phyloP scores from a whole-genome alignment of 805 yeast genomes.

The Spathaspora arborariae region DNA sequence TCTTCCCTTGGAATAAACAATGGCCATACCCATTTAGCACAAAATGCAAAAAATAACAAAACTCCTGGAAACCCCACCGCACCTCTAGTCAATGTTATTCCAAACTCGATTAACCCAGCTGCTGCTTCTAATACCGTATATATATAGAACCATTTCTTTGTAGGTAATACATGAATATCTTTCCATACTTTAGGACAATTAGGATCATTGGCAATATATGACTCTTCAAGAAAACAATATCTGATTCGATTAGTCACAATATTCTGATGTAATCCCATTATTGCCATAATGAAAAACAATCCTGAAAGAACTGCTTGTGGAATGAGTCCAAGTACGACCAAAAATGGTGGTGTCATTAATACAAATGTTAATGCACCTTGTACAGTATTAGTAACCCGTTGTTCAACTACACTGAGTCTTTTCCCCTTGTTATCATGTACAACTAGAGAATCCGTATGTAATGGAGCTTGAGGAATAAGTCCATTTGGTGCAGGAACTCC shows the following conservation, averaged over 20 bases:
- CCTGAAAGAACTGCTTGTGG: slow-evolving; percentile 96
- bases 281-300: slow-evolving; percentile 88
- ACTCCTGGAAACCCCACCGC: slow-evolving; percentile 95
- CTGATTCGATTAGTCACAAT: slow-evolving; percentile 59
- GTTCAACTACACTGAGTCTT: slow-evolving; percentile 73
- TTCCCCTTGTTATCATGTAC: slow-evolving; percentile 42
- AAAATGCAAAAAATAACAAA: slow-evolving; percentile 62
- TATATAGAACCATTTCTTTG: slow-evolving; percentile 46
- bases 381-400: slow-evolving; percentile 74
- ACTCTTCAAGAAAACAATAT: slow-evolving; percentile 57
- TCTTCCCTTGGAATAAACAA: slow-evolving; percentile 58
- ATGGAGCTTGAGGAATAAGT: slow-evolving; percentile 93
- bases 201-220: slow-evolving; percentile 32
- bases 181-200: slow-evolving; percentile 32
- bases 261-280: slow-evolving; percentile 69
- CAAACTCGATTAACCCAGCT: slow-evolving; percentile 79
- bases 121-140: slow-evolving; percentile 57
- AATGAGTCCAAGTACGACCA: slow-evolving; percentile 73
- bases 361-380: slow-evolving; percentile 85
- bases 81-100: slow-evolving; percentile 79
- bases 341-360: slow-evolving; percentile 85
- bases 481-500: slow-evolving; percentile 98
- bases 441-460: slow-evolving; percentile 78
- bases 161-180: slow-evolving; percentile 25
- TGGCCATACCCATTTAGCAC: slow-evolving; percentile 60